Percentiles rank a stretch among this genome's conserved stretches.
These are phyloP conservation scores for Aspergillus costaricaensis DNA, from an alignment of 2,329 filamentous ascomycete species.

Conservation along the genomic window DNA sequence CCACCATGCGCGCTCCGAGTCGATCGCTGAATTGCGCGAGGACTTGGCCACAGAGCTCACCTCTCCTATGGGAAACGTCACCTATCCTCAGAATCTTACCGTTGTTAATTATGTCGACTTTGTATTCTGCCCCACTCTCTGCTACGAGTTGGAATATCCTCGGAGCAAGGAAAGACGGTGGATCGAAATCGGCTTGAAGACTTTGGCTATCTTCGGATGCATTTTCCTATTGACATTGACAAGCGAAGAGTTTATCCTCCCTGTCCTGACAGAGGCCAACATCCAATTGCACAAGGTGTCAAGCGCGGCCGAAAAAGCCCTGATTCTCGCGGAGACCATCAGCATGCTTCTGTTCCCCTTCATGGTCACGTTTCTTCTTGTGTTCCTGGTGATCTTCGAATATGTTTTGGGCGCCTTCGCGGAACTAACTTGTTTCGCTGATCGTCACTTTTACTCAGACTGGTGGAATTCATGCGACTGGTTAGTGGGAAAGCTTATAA, in stretches of 20 bases:
- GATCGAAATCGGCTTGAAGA: constrained; percentile 79
- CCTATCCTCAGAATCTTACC: constrained; percentile 87
- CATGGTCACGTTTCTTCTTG: constrained; percentile 91
- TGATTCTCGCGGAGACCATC: constrained; percentile 87
- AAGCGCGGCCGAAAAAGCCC: constrained; percentile 64
- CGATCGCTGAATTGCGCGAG: constrained; percentile 71
- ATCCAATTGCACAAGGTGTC: constrained; percentile 51
- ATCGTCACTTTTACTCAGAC: constrained; percentile 86
- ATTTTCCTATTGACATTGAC: constrained; percentile 92
- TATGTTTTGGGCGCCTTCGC: constrained; percentile 93
- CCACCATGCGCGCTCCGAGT: constrained; percentile 43
- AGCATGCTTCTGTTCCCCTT: constrained; percentile 93
- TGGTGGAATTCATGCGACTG: constrained; percentile 66
- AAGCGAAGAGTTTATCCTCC: constrained; percentile 93
- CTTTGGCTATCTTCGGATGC: constrained; percentile 87
- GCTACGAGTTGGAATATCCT: constrained; percentile 97
- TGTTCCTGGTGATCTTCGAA: constrained; percentile 98
- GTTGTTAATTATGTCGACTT: constrained; percentile 82
- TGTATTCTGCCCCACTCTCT: constrained; percentile 88
- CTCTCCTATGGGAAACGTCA: constrained; percentile 83
- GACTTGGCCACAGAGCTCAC: constrained; percentile 89
- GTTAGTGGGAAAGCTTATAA: constrained; percentile 28
- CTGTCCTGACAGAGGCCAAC: constrained; percentile 77
- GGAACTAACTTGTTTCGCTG: constrained; percentile 89
- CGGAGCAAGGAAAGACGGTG: constrained; percentile 74